Percentiles rank a stretch among this genome's conserved stretches.
These are phyloP conservation scores for Boletus bicolor DNA, from an alignment of 768 basidiomycete species.

Conservation along the genomic window DNA sequence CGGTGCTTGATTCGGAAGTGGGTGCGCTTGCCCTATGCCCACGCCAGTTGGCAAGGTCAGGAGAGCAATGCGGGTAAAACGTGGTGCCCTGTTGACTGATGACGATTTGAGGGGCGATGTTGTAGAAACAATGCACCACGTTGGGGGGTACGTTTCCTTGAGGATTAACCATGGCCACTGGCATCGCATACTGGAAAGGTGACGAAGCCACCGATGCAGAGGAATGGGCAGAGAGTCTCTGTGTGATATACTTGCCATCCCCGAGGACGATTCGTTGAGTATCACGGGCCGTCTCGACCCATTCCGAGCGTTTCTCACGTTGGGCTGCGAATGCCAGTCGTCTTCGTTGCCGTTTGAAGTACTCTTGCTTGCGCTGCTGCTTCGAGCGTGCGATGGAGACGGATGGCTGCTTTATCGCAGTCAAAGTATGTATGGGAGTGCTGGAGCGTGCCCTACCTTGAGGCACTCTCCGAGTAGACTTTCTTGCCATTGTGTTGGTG, in stretches of 20 bases:
- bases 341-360: conserved; percentile 20
- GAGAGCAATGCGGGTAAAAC: conserved; percentile 40
- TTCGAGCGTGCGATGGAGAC: conserved; percentile 12
- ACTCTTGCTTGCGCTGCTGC: conserved; percentile 21
- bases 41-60: conserved; percentile 36
- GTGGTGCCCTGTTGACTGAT: conserved; percentile 37
- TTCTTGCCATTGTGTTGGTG: conserved; percentile 20
- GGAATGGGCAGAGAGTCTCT: conserved; percentile 14
- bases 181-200: conserved; percentile 17
- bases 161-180: conserved; percentile 2
- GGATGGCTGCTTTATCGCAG: conserved; percentile 26
- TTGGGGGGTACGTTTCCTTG: not conserved
- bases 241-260: conserved; percentile 40
- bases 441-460: conserved; percentile 29
- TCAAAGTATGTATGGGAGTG: conserved; percentile 19
- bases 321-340: conserved; percentile 21
- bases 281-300: conserved; percentile 35
- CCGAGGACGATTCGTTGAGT: conserved; percentile 38
- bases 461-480: conserved; percentile 19
- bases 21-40: conserved; percentile 8
- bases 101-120: conserved; percentile 36
- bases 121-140: conserved; percentile 21
- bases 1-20: conserved; percentile 10
- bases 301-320: conserved; percentile 27
- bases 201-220: conserved; percentile 7